These are phyloP conservation scores for Lobosporangium transversale DNA, from an alignment of 192 early-diverging fungal species.

Conservation along the genomic window DNA sequence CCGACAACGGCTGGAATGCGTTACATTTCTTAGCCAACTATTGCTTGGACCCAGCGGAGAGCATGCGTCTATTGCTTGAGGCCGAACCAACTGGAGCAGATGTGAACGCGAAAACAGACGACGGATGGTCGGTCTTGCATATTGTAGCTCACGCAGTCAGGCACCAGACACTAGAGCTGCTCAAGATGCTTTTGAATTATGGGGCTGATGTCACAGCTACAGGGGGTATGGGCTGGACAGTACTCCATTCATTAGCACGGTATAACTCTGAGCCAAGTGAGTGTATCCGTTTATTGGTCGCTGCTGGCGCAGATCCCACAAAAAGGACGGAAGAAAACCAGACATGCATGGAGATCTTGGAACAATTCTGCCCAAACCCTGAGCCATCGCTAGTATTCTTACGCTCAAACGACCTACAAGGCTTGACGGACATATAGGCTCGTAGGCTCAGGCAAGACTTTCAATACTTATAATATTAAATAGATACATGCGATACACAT, in stretches of 20 bases:
- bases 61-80: constrained; percentile 61
- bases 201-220: constrained; percentile 46
- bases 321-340: constrained; percentile 47
- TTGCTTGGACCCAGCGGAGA: constrained; percentile 62
- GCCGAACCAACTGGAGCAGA: constrained; percentile 77
- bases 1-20: constrained; percentile 64
- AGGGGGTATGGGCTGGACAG: constrained; percentile 50
- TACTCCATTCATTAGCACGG: constrained; percentile 40
- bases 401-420: no score
- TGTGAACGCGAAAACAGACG: constrained; percentile 70
- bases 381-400: constrained; percentile 42
- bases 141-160: constrained; percentile 70
- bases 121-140: constrained; percentile 74
- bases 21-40: constrained; percentile 60
- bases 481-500: no score
- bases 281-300: constrained; percentile 34
- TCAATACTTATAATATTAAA: no score
- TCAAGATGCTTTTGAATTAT: constrained; percentile 50
- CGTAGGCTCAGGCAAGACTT: no score
- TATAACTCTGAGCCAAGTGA: constrained; percentile 46
- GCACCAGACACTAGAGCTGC: constrained; percentile 49
- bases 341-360: constrained; percentile 51
- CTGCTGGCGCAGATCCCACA: constrained; percentile 44
- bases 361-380: constrained; percentile 40
- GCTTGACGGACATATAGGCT: no score